phyloP scores from a whole-genome alignment of 2,329 filamentous ascomycete species.

The Pseudogymnoascus sp. region DNA sequence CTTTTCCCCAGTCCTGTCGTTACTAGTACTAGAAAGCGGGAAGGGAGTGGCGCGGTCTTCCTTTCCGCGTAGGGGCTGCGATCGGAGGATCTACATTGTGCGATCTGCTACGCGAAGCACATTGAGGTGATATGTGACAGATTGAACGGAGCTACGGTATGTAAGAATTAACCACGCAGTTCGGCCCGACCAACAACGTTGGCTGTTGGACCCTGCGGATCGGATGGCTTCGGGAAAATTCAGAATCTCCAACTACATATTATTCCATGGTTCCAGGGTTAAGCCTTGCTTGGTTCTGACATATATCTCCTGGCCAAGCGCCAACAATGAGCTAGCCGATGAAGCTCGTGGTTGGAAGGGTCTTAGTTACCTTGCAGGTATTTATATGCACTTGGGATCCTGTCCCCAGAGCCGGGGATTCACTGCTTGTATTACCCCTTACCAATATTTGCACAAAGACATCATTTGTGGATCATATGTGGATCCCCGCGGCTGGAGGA shows the following conservation, averaged over 20 bases:
- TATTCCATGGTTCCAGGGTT: neutral
- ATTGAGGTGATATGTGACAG: neutral
- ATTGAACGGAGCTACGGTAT: neutral
- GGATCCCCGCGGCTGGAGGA: neutral
- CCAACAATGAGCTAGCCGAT: neutral
- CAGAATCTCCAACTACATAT: neutral
- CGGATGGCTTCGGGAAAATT: neutral
- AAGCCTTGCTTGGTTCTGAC: neutral
- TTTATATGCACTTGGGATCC: neutral
- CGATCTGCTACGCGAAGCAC: neutral
- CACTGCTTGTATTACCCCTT: neutral
- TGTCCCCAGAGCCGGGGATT: neutral
- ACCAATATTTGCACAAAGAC: neutral
- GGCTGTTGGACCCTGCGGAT: neutral
- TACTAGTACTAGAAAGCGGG: neutral
- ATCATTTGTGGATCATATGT: neutral
- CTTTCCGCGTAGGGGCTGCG: neutral
- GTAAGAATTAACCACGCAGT: neutral
- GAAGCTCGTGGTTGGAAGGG: constrained; percentile 2
- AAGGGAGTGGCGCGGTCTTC: neutral
- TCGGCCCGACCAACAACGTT: neutral
- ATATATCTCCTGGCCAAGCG: neutral
- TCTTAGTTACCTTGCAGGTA: neutral
- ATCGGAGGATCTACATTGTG: neutral
- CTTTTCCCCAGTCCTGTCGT: neutral